These are phyloP conservation scores for Backusella psychrophila DNA, from an alignment of 192 early-diverging fungal species.

Conservation along the genomic window DNA sequence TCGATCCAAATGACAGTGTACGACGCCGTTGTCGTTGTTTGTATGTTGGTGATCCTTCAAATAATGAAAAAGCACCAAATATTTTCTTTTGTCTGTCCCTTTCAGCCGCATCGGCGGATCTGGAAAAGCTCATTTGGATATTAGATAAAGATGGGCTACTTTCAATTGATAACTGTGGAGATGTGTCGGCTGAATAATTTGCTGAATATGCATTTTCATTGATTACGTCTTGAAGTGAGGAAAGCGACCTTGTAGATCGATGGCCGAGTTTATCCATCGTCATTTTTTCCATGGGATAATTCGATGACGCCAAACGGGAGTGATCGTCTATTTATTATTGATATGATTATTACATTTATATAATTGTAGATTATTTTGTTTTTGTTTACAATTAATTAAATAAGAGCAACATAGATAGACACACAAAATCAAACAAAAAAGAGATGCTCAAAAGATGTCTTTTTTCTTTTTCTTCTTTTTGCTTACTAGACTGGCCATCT, in stretches of 20 bases:
- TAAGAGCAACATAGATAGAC: neutral
- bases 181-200: neutral
- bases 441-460: neutral
- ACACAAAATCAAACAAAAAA: neutral
- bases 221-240: neutral
- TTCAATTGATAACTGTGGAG: conserved; percentile 5
- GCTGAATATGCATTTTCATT: neutral
- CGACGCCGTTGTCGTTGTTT: conserved; percentile 66
- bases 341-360: neutral
- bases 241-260: neutral
- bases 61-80: conserved; percentile 58
- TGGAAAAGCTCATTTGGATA: conserved; percentile 15
- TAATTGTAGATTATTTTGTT: neutral
- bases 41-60: conserved; percentile 70
- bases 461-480: neutral
- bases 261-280: neutral
- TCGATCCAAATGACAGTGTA: conserved; percentile 30
- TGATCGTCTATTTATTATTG: conserved; percentile 3
- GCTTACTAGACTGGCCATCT: neutral
- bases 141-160: neutral
- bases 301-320: neutral
- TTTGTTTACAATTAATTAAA: neutral
- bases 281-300: neutral
- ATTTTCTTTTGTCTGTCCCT: conserved; percentile 24
- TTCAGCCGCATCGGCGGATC: conserved; percentile 26